Conservation (phyloP, 2,329 filamentous ascomycete species). For the Penicillium glabrum region DNA sequence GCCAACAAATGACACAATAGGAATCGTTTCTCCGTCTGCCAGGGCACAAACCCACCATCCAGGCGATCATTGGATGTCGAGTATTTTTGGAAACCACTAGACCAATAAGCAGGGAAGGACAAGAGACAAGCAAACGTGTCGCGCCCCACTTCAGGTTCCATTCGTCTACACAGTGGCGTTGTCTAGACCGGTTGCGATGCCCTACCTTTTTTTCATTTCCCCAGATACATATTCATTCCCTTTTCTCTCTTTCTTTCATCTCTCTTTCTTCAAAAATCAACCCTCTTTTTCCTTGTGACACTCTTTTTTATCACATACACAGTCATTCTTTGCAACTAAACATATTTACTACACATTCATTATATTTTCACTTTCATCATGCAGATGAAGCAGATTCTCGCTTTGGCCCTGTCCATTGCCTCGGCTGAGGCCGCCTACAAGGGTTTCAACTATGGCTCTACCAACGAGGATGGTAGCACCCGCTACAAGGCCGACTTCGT, state of each 20-base stretch:
- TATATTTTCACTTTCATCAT: slow-evolving; percentile 24
- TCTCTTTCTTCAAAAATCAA: slow-evolving; percentile 5
- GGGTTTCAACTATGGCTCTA: slow-evolving; percentile 52
- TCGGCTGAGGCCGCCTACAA: slow-evolving; percentile 38
- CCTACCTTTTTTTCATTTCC: slow-evolving; percentile 4
- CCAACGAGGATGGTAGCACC: slow-evolving; percentile 9
- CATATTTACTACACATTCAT: slow-evolving; percentile 6
- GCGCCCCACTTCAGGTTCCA: slow-evolving; percentile 16
- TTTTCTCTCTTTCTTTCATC: slow-evolving; percentile 7
- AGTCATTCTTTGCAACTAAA: background rate
- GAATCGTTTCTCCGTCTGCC: slow-evolving; percentile 2
- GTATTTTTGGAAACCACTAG: slow-evolving; percentile 15
- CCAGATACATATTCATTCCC: slow-evolving; percentile 1
- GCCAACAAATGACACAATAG: slow-evolving; percentile 12
- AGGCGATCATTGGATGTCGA: slow-evolving; percentile 12
- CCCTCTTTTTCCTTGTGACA: slow-evolving; percentile 16
- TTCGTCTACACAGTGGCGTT: slow-evolving; percentile 17
- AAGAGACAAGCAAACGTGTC: slow-evolving; percentile 23
- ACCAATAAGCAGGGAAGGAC: slow-evolving; percentile 3
- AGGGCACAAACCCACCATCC: background rate
- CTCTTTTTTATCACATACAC: slow-evolving; percentile 4
- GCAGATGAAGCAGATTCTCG: slow-evolving; percentile 34
- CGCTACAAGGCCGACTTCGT: slow-evolving; percentile 38
- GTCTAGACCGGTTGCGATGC: slow-evolving; percentile 16
- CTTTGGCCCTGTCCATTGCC: slow-evolving; percentile 35